Evolutionary conservation across 1,284 basidiomycete genomes (phyloP), one percentile per base, ranked within the genome.

Genomic region (Vanrija humicola): DNA sequence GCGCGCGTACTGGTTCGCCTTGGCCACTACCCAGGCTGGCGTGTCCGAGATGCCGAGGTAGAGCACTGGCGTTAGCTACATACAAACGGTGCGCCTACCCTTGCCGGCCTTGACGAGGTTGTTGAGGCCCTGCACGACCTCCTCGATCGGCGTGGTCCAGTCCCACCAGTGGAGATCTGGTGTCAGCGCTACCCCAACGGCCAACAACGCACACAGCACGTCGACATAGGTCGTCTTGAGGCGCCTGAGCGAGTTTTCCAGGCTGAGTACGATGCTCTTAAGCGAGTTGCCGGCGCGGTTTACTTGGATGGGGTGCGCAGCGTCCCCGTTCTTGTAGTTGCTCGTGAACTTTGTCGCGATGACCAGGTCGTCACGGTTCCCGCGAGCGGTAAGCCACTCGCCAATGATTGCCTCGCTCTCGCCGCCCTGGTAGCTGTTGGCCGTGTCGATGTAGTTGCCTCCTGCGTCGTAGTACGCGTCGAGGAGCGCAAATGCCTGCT

Each of bases 11-110:
- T 77, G 75, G 67, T 84, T 84, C 23, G 80, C 81, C 8, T 76
- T 75, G 14, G 79, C 61, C 25, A 84, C 82, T 34, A 84, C 65
- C 82, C 82, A 84, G 0, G 84, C 82, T 0, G 82, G 83, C 6
- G 78, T 79, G 54, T 83, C 80, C 45, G 66, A 70, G 23, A 77
- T 70, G 29, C 75, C 77, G 23, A 78, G 71, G 63, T 79, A 79
- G 18, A 79, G 64, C 10, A 79, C 77, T 28, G 28, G 28, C 7
- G 3, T 28, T 6, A 28, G 28, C 28, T 8, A 8, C 7, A 7
- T 28, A 28, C 28, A 7, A 7, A 6, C 28, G 28, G 10, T 28
- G 7, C 7, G 6, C 28, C 10, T 6, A 16, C 78, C 76, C 52
- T 78, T 76, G 43, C 78, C 76, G 6, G 54, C 49, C 40, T 59